These are phyloP conservation scores for Sporothrix pallida DNA, from an alignment of 2,329 filamentous ascomycete species.

Conservation along the genomic window DNA sequence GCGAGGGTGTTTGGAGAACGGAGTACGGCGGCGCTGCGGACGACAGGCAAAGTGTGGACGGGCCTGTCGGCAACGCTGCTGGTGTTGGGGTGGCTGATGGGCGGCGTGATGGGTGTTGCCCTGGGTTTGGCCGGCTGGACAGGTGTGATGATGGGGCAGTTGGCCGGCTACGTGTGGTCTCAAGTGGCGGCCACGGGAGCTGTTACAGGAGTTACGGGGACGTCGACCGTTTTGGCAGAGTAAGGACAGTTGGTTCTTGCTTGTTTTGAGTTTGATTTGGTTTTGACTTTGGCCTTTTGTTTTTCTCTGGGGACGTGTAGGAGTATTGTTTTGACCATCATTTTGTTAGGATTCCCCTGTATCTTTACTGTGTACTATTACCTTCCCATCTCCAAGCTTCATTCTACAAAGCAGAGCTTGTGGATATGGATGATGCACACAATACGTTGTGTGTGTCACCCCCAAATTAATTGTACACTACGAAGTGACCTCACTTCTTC, in stretches of 20 bases:
- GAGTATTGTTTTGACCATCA: neutral
- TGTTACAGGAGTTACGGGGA: neutral
- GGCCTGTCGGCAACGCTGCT: constrained; percentile 33
- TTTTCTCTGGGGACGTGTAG: neutral
- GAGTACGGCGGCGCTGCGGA: constrained; percentile 10
- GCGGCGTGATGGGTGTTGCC: constrained; percentile 29
- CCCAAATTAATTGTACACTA: constrained; percentile 5
- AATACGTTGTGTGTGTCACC: neutral
- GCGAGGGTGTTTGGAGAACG: neutral
- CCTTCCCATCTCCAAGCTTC: neutral
- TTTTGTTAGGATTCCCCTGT: constrained; percentile 22
- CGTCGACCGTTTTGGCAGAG: neutral
- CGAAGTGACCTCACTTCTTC: constrained; percentile 2
- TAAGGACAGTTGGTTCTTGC: neutral
- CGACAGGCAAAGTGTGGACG: constrained; percentile 29
- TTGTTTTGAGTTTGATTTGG: neutral
- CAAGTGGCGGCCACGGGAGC: neutral
- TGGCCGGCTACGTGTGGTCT: constrained; percentile 26
- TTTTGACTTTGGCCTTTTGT: constrained; percentile 1
- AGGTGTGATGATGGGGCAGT: constrained; percentile 27
- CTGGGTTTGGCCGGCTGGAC: constrained; percentile 31
- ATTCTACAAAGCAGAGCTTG: neutral
- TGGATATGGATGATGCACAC: neutral
- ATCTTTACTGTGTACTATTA: constrained; percentile 17
- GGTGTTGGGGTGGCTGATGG: constrained; percentile 33